phyloP scores from a whole-genome alignment of 2,329 filamentous ascomycete genomes.

The Raffaelea ambrosiae region DNA sequence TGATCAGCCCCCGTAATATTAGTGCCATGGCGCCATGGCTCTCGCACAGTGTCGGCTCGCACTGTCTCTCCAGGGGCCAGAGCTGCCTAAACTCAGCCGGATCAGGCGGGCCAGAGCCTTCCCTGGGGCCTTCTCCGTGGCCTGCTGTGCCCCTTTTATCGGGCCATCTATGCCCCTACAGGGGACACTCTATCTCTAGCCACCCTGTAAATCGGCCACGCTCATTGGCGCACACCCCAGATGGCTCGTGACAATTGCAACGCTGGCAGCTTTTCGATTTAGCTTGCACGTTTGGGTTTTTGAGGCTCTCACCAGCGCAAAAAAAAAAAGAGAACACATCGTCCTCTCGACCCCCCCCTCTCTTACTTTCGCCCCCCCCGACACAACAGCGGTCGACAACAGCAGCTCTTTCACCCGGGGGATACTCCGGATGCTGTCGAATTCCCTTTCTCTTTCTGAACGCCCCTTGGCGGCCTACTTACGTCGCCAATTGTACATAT shows the following conservation, averaged over 20 bases:
- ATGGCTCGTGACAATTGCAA: slow-evolving; percentile 12
- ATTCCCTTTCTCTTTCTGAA: neutral
- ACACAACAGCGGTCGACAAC: neutral
- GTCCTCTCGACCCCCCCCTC: neutral
- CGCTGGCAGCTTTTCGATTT: slow-evolving; percentile 11
- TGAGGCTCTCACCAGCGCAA: neutral
- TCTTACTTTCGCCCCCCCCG: neutral
- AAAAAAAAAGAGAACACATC: neutral
- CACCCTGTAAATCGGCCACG: neutral
- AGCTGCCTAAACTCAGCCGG: neutral
- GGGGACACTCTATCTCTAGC: neutral
- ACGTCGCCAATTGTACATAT: slow-evolving; percentile 2
- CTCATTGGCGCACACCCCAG: slow-evolving; percentile 7
- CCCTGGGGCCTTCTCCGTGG: neutral
- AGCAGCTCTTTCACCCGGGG: neutral
- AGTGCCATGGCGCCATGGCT: neutral
- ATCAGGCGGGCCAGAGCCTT: neutral
- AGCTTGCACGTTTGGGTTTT: neutral
- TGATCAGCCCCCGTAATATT: neutral
- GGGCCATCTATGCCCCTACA: too few relatives aligned
- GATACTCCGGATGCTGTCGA: neutral
- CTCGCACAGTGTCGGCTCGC: neutral
- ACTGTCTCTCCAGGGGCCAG: neutral
- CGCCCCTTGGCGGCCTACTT: too few relatives aligned
- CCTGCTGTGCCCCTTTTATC: neutral